phyloP scores from a whole-genome alignment of 352 stramenopile genomes.

The Phytopythium chamaehyphon region DNA sequence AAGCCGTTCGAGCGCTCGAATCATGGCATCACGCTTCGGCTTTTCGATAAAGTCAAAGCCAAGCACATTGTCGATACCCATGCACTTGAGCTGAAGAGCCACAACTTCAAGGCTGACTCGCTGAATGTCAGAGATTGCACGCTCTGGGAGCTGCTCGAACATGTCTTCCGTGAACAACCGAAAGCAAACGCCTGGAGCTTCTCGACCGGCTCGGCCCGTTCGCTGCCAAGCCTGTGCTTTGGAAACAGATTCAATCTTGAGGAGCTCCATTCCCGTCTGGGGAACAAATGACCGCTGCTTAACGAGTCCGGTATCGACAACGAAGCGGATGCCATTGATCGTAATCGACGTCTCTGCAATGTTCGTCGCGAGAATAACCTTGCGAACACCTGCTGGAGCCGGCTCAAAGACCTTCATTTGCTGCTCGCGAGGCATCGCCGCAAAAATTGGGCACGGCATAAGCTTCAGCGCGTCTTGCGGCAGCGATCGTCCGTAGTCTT shows the following conservation, averaged over 20 bases:
- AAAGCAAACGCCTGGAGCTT: slow-evolving; percentile 78
- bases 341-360: slow-evolving; percentile 98
- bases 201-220: slow-evolving; percentile 83
- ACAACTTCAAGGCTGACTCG: slow-evolving; percentile 82
- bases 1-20: slow-evolving; percentile 82
- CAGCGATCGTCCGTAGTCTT: slow-evolving; percentile 78
- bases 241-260: slow-evolving; percentile 83
- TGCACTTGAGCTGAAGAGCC: slow-evolving; percentile 83
- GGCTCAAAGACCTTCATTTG: slow-evolving; percentile 94
- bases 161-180: slow-evolving; percentile 82
- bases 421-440: slow-evolving; percentile 91
- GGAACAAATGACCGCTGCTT: slow-evolving; percentile 89
- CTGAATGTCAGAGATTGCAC: slow-evolving; percentile 80
- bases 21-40: slow-evolving; percentile 61
- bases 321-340: slow-evolving; percentile 94
- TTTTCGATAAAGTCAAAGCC: slow-evolving; percentile 89
- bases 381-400: slow-evolving; percentile 71
- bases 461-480: slow-evolving; percentile 69
- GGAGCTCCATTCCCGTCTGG: slow-evolving; percentile 84
- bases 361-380: slow-evolving; percentile 95
- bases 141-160: slow-evolving; percentile 76
- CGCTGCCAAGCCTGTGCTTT: slow-evolving; percentile 91
- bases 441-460: slow-evolving; percentile 95
- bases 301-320: slow-evolving; percentile 84
- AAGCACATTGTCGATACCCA: slow-evolving; percentile 82